phyloP scores from a whole-genome alignment of 1,284 basidiomycete genomes.

The Cerioporus squamosus region DNA sequence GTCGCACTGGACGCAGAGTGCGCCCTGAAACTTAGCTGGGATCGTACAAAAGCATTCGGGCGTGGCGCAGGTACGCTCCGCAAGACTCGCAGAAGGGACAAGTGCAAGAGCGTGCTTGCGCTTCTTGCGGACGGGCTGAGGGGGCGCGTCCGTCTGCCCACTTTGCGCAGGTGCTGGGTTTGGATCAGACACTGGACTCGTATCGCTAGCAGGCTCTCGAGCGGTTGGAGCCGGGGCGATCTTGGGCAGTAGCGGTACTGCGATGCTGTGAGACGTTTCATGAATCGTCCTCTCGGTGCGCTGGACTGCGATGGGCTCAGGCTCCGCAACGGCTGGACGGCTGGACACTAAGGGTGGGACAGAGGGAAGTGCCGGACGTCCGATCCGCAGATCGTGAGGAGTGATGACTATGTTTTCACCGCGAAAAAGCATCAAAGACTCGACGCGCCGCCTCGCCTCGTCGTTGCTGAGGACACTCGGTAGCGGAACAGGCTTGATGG shows the following conservation, averaged over 20 bases:
- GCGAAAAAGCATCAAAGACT: neutral
- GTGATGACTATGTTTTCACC: constrained; percentile 9
- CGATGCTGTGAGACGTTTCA: too few relatives aligned
- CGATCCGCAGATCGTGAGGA: neutral
- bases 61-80: constrained; percentile 5
- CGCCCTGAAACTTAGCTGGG: constrained; percentile 2
- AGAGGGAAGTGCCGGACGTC: too few relatives aligned
- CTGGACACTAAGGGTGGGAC: too few relatives aligned
- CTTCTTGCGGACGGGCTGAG: constrained; percentile 2
- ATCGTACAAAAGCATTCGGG: constrained; percentile 6
- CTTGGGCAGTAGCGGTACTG: too few relatives aligned
- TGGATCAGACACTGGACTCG: neutral
- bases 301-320: too few relatives aligned
- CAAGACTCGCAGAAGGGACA: too few relatives aligned
- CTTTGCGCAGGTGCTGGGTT: neutral
- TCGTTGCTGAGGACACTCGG: neutral
- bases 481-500: neutral
- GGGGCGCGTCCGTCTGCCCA: neutral
- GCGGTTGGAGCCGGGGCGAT: neutral
- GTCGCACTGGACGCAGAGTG: constrained; percentile 14
- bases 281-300: too few relatives aligned
- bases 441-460: neutral
- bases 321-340: too few relatives aligned
- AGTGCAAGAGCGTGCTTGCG: constrained; percentile 4
- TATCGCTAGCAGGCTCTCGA: neutral